These are phyloP conservation scores for Fagus crenata DNA, from an alignment of 306 rosid species.

Conservation along the genomic window DNA sequence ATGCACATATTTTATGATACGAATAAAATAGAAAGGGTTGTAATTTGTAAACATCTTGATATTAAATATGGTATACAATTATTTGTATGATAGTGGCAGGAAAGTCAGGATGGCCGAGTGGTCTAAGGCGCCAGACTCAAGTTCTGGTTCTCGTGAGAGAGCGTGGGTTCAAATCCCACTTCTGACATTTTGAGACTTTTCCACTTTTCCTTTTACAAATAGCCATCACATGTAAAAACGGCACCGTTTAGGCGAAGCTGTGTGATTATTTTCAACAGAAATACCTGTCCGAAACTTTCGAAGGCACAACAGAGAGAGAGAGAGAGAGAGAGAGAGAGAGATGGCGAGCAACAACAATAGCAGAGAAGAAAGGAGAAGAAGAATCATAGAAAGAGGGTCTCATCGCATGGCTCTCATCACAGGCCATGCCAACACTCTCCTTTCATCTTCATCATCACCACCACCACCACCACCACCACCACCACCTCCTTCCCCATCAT, in stretches of 20 bases:
- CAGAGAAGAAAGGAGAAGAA: slow-evolving; percentile 55
- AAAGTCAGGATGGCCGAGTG: slow-evolving; percentile 5
- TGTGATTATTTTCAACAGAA: slow-evolving; percentile 17
- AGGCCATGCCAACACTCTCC: slow-evolving; percentile 47
- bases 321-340: not conserved
- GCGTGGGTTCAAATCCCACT: slow-evolving; percentile 19
- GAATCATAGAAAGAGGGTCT: slow-evolving; percentile 51
- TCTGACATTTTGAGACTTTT: not conserved
- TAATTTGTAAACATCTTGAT: no score
- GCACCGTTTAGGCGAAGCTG: not conserved
- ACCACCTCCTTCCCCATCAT: slow-evolving; percentile 38
- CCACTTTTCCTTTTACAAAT: not conserved
- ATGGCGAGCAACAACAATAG: slow-evolving; percentile 42
- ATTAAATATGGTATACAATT: no score
- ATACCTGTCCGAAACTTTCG: slow-evolving; percentile 30
- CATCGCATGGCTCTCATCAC: slow-evolving; percentile 75
- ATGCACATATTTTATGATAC: no score
- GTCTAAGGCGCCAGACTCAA: slow-evolving; percentile 21
- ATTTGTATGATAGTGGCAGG: no score
- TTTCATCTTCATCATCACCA: slow-evolving; percentile 37
- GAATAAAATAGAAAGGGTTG: no score
- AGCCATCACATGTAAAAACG: not conserved
- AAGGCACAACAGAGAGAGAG: not conserved
- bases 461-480: slow-evolving; percentile 22
- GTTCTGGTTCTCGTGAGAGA: slow-evolving; percentile 18